Base-by-base conservation (phyloP, 495 filamentous ascomycete genomes). In the Penicillium samsonianum region DNA sequence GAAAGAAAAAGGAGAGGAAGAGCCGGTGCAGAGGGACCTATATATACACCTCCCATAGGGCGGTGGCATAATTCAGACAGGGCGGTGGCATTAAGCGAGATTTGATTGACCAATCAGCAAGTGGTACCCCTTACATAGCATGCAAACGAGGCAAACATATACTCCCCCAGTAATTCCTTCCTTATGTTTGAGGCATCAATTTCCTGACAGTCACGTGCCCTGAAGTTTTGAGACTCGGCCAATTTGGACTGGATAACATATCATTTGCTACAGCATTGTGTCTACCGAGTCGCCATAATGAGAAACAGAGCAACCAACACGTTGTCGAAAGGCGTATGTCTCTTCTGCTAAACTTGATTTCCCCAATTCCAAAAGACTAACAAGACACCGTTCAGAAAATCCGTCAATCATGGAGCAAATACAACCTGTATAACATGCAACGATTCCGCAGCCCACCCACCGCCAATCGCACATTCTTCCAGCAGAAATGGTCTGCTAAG, bases 401-500 rank as follows among this genome's bases (percentile, higher is more conserved):
- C 72, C 88, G 94, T 59, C 90, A 93, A 82, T 92, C 90, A 82
- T 97, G 92, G 95, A 95, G 90, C 77, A 96, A 96, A 75, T 92
- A 91, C 80, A 96, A 95, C 67, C 80, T 98, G 60, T 98, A 89
- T 82, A 97, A 96, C 78, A 74, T 98, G 58, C 66, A 73, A 26
- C 79, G 80, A 55, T 71, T 82, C 46, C 67, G 73, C 52, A 63
- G 63, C 41, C 77, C 78, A 22, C 61, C 43, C 3, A 73, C 70
- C 44, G 53, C 58, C 14, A 67, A 58, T 10, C 72, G 73, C 42
- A 96, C 92, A 46, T 93, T 89, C 78, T 98, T 95, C 83, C 94
- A 98, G 79, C 94, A 98, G 70, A 98, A 97, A 89, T 98, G 92
- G 92, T 65, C 67, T 0, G 89, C 92, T 57, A 98, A 98, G 72